These are phyloP conservation scores for Rhododendron kiyosumense DNA, from an alignment of 148 eudicot species.

Conservation along the genomic window DNA sequence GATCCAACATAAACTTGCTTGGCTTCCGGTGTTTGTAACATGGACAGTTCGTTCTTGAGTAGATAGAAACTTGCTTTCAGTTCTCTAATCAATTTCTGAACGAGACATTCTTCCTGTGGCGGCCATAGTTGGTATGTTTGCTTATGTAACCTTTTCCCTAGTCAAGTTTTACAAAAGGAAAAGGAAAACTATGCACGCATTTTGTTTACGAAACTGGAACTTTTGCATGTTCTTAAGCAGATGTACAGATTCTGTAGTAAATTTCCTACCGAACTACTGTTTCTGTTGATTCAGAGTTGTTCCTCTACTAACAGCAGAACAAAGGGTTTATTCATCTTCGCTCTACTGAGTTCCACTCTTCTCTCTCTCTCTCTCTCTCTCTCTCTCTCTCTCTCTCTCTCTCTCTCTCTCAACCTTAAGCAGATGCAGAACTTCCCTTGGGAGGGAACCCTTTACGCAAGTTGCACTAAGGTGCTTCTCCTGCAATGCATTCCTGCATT, in stretches of 20 bases:
- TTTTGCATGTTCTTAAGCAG: neutral
- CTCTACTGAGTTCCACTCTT: neutral
- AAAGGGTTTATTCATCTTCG: neutral
- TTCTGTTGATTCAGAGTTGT: neutral
- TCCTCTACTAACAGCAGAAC: neutral
- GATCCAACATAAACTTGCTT: neutral
- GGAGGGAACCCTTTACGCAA: neutral
- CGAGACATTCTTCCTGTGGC: neutral
- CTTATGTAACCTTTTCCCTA: neutral
- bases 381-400: neutral
- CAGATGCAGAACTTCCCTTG: neutral
- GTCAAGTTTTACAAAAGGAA: neutral
- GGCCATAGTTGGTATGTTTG: neutral
- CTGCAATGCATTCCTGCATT: neutral
- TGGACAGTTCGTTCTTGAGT: neutral
- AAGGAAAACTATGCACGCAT: neutral
- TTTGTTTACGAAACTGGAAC: neutral
- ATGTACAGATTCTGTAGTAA: neutral
- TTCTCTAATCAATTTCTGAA: neutral
- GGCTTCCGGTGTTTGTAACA: slow-evolving; percentile 13
- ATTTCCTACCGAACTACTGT: neutral
- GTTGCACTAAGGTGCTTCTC: neutral
- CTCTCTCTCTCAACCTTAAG: neutral
- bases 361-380: neutral
- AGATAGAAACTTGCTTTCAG: neutral